Evolutionary conservation across 1,284 basidiomycete genomes (phyloP).

Genomic region (Pseudozyma sp.): DNA sequence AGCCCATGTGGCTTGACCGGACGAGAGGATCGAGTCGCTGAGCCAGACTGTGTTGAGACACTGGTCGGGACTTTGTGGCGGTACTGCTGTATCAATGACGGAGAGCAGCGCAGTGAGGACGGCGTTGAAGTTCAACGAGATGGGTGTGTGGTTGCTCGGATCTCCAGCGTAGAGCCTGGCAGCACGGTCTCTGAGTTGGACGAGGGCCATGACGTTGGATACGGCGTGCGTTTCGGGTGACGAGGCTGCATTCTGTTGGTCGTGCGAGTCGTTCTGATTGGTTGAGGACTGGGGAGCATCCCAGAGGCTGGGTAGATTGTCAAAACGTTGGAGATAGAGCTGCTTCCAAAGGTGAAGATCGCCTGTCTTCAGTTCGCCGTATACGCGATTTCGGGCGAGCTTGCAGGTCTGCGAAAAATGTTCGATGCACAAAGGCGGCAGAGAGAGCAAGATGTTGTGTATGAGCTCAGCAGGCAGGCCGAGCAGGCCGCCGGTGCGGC

Average conservation of each 20-base stretch:
- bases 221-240: background rate
- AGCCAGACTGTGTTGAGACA: conserved; percentile 40
- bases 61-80: background rate
- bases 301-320: conserved; percentile 22
- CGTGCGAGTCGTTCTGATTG: background rate
- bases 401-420: conserved; percentile 48
- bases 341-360: conserved; percentile 43
- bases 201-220: conserved; percentile 35
- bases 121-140: conserved; percentile 35
- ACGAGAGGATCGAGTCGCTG: conserved; percentile 21
- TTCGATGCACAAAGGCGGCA: conserved; percentile 43
- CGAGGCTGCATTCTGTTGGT: conserved; percentile 1
- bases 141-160: conserved; percentile 11
- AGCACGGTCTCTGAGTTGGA: conserved; percentile 43
- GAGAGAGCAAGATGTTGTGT: conserved; percentile 28
- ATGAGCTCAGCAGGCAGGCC: conserved; percentile 41
- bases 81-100: conserved; percentile 37
- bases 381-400: conserved; percentile 36
- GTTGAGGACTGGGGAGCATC: background rate
- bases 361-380: conserved; percentile 17
- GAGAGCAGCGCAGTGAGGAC: conserved; percentile 38
- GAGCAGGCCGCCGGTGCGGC: conserved; percentile 16
- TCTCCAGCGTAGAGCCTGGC: conserved; percentile 24
- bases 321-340: conserved; percentile 40
- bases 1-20: conserved; percentile 34